Conservation (phyloP, 106 monocot species). For the Chionographis japonica region DNA sequence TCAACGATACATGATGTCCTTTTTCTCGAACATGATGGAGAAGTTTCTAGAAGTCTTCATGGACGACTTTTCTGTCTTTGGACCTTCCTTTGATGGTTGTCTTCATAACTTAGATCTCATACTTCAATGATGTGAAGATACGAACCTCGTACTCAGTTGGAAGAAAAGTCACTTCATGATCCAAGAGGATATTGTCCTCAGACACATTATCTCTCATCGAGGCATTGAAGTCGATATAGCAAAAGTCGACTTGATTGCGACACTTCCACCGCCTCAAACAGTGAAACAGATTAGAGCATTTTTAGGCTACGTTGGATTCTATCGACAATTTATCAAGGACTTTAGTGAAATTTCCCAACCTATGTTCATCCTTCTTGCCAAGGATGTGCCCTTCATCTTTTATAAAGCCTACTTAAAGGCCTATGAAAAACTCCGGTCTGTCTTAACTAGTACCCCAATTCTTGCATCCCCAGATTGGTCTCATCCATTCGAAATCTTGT, state of each 20-base stretch:
- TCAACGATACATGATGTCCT: conserved; percentile 1
- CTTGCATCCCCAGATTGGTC: too few relatives aligned
- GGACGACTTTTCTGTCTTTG: conserved; percentile 15
- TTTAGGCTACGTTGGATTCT: too few relatives aligned
- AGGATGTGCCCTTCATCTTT: too few relatives aligned
- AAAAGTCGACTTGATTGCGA: too few relatives aligned
- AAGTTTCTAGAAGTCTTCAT: conserved; percentile 17
- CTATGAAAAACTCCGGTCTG: neutral
- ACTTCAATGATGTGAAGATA: neutral
- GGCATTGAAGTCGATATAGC: too few relatives aligned
- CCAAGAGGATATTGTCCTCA: too few relatives aligned
- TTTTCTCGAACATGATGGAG: conserved; percentile 5
- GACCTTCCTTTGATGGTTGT: neutral
- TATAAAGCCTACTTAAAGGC: too few relatives aligned
- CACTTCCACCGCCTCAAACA: conserved; percentile 1
- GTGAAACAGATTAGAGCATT: conserved; percentile 8
- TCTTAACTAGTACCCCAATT: conserved; percentile 9
- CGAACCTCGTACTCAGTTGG: conserved; percentile 1
- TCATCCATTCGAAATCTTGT: conserved; percentile 22
- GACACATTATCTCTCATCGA: too few relatives aligned
- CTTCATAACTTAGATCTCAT: neutral
- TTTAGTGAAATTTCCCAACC: conserved; percentile 2
- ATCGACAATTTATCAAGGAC: neutral
- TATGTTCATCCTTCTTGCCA: neutral
- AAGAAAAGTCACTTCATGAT: conserved; percentile 23